Conservation (phyloP, 768 basidiomycete genomes). For the Lactarius pseudohatsudake region DNA sequence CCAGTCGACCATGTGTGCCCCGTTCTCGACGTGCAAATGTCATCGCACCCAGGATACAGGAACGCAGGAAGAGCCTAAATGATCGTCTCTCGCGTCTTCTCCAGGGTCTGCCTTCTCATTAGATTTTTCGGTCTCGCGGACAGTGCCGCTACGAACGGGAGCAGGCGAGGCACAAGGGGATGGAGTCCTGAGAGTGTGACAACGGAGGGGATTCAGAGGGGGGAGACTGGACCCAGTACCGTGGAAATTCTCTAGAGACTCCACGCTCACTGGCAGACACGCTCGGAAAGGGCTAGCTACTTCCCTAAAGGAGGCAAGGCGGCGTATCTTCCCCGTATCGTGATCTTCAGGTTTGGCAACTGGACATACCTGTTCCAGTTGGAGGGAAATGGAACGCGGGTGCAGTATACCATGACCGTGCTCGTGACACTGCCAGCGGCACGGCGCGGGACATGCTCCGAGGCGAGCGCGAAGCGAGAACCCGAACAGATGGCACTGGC, state of each 20-base stretch:
- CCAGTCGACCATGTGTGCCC: background rate
- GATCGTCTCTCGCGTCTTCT: slow-evolving; percentile 4
- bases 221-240: background rate
- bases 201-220: background rate
- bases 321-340: background rate
- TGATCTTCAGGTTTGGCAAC: background rate
- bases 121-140: background rate
- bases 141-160: background rate
- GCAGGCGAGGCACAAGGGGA: background rate
- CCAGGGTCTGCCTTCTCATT: background rate
- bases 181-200: background rate
- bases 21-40: background rate
- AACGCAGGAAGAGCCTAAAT: background rate
- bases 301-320: background rate
- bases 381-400: background rate
- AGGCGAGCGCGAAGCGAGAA: background rate
- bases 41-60: background rate
- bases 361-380: background rate
- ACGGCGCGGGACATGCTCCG: background rate
- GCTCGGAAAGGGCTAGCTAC: background rate
- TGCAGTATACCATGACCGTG: background rate
- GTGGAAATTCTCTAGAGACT: background rate
- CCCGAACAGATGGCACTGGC: background rate
- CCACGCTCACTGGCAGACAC: background rate
- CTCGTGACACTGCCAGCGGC: background rate